Evolutionary conservation across 2,329 filamentous ascomycete genomes (phyloP), one percentile per base, ranked within the genome.

Genomic region (Colletotrichum lini): DNA sequence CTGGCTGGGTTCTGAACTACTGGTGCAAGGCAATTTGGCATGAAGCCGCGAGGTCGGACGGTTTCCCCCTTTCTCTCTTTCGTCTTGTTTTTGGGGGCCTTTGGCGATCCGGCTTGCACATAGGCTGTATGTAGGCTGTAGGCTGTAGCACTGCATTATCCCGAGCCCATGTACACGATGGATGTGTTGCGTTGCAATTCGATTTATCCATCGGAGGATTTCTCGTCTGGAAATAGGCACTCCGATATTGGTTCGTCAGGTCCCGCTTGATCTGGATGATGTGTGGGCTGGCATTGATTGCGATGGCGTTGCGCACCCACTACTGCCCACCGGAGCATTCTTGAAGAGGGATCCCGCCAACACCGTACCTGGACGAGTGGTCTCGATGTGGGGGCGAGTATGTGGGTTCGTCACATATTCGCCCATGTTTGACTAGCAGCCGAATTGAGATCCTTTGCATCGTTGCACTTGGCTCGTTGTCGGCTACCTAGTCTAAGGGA

Each of bases 351-450:
- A 67, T 61, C 50, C 57, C 30, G 63, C 63, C 63, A 62, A 26
- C 26, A 66, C 50, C 42, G 30, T 12, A 45, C 57, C 64, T 62
- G 64, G 23, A n/a, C 42, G 26, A 57, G 54, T 54, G 67, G 21
- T 42, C 67, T 67, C 35, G 13, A 26, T n/a, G 26, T 16, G 16
- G 50, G 57, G 52, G 57, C 38, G 52, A 16, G 16, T 23, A 38
- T 62, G 68, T 70, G 68, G 64, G 57, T 57, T 67, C 42, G 26
- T 26, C 26, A 26, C 42, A 40, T 45, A 40, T 62, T 52, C 57
- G 68, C 68, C 58, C 57, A 52, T 47, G 64, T 67, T 71, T 71
- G 68, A 67, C 68, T 71, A 71, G 57, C 52, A 58, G 26, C 26
- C 26, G 57, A 52, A 40, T 21, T 54, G 58, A 49, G 16, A 59